Evolutionary conservation across 2,329 filamentous ascomycete genomes (phyloP), one percentile per base, ranked within the genome.

Genomic region (Chaetomiaceae sp.): DNA sequence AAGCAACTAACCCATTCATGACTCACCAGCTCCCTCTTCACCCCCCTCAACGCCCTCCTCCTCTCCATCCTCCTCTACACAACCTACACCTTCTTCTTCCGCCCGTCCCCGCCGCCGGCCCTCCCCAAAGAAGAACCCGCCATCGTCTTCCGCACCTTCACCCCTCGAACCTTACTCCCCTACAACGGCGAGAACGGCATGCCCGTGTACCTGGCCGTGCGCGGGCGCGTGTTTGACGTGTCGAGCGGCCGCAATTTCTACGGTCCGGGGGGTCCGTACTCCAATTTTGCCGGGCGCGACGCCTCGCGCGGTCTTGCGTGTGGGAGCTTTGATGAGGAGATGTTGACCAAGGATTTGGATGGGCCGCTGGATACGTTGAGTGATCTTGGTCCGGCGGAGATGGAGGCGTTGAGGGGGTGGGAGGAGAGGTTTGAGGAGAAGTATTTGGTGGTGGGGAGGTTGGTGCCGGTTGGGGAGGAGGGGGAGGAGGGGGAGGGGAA

Each of bases 251-350:
- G 87, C 66, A 91, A 95, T 75, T 97, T 97, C 72, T 99, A 99
- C 73, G 94, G 94, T 4, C 94, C 94, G 19, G 91, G 91, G 12
- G 92, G 92, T 0, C 91, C 92, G 2, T 99, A 99, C 71, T 85
- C 86, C 70, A 97, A 97, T 75, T 99, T 99, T 68, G 94, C 94
- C 0, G 94, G 94, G 0, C 79, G 91, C 36, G 94, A 99, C 71
- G 94, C 94, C 19, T 90, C 83, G 60, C 81, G 92, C 48, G 94
- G 94, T 1, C 74, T 99, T 56, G 92, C 94, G 1, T 89, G 83
- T 70, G 89, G 91, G 55, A 95, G 89, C 74, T 97, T 99, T 70
- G 94, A 96, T 68, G 83, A 89, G 76, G 88, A 91, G 6, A 95
- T 97, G 91, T 74, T 97, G 72, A 97, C 94, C 17, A 84, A 92